A percentile compares a stretch with the other conserved stretches of the same genome.
Evolutionary conservation across 192 early-diverging fungal genomes (phyloP).

Genomic region (Chytriomyces sp.): DNA sequence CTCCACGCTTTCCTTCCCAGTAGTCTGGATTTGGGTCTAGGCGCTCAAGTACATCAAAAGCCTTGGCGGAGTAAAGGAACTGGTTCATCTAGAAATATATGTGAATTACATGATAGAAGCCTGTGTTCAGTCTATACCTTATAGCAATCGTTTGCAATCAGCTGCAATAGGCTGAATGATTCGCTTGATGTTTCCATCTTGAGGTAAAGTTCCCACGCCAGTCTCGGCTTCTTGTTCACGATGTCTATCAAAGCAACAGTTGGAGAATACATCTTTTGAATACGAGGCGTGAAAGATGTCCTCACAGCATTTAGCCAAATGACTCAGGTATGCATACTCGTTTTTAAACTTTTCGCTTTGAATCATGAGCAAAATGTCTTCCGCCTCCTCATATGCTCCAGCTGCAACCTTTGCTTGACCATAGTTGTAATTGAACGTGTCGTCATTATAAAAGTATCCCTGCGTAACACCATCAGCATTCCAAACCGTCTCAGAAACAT

Average conservation of each 20-base stretch:
- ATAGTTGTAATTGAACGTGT: slow-evolving; percentile 68
- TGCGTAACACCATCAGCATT: slow-evolving; percentile 6
- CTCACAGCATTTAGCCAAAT: slow-evolving; percentile 63
- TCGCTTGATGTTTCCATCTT: slow-evolving; percentile 71
- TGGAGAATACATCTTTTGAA: neutral
- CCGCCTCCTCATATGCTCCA: slow-evolving; percentile 61
- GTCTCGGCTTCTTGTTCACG: slow-evolving; percentile 63
- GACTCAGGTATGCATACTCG: slow-evolving; percentile 62
- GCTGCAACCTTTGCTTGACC: slow-evolving; percentile 62
- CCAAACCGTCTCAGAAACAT: slow-evolving; percentile 7
- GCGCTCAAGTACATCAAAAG: slow-evolving; percentile 65
- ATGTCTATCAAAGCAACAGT: slow-evolving; percentile 46
- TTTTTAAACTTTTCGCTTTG: slow-evolving; percentile 62
- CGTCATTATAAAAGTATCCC: slow-evolving; percentile 71
- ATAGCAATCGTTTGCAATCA: slow-evolving; percentile 68
- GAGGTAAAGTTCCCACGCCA: slow-evolving; percentile 65
- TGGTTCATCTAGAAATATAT: slow-evolving; percentile 37
- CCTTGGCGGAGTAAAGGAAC: slow-evolving; percentile 58
- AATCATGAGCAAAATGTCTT: slow-evolving; percentile 58
- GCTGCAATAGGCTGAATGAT: slow-evolving; percentile 63
- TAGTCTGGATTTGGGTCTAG: slow-evolving; percentile 65
- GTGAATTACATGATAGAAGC: neutral
- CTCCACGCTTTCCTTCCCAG: slow-evolving; percentile 68
- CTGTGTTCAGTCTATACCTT: too few relatives aligned
- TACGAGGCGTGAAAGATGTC: neutral